Percentiles rank a stretch among this genome's conserved stretches.
phyloP scores from a whole-genome alignment of 106 monocot species.

The Cymbidium sinense region DNA sequence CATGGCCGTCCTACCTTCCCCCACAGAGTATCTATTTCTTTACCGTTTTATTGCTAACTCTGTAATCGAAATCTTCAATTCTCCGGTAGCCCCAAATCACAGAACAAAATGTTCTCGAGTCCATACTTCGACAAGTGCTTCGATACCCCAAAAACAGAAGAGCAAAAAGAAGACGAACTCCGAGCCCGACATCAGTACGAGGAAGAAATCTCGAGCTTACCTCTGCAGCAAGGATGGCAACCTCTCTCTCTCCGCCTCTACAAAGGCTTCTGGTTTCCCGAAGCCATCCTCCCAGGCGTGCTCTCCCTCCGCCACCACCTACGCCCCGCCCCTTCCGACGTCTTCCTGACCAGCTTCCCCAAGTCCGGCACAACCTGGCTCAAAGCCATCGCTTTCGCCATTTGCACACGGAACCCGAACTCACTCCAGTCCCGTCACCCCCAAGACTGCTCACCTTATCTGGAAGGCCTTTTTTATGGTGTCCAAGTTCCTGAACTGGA shows the following conservation, averaged over 20 bases:
- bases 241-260: neutral
- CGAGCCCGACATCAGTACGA: neutral
- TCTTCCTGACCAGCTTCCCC: neutral
- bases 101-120: neutral
- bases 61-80: too few relatives aligned
- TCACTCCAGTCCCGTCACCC: conserved; percentile 3
- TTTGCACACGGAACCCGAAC: neutral
- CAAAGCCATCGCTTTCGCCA: conserved; percentile 13
- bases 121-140: neutral
- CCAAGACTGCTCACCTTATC: conserved; percentile 1
- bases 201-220: neutral
- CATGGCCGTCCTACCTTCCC: too few relatives aligned
- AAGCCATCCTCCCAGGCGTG: neutral
- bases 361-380: conserved; percentile 16
- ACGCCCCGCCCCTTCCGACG: neutral
- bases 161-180: neutral
- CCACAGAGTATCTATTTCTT: too few relatives aligned
- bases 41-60: too few relatives aligned
- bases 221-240: neutral
- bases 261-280: conserved; percentile 3
- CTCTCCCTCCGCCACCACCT: neutral
- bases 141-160: neutral
- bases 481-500: conserved; percentile 2
- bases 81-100: too few relatives aligned
- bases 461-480: neutral